Evolutionary conservation across 1,139 yeast species (phyloP), one percentile per base, ranked within the genome.

Genomic region (Candida neerlandica): DNA sequence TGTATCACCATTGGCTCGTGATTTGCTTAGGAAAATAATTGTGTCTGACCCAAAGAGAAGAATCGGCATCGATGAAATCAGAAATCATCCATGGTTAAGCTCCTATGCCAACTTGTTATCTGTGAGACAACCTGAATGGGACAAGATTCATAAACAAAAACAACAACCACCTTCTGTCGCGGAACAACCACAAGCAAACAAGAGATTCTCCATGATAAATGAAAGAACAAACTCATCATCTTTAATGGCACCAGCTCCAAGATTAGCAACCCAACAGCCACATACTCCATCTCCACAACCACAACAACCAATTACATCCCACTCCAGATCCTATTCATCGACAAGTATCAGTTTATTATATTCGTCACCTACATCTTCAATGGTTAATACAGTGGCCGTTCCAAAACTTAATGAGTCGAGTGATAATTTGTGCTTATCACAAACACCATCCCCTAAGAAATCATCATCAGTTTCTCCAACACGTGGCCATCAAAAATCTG

Each of bases 91-190:
- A 29, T 94, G 99, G 98, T 69, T 94, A 50, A 76, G 86, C 15
- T 86, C 90, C 6, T 92, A 92, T 69, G 84, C 85, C 12, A 85
- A 85, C 57, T 86, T 92, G 70, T 73, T 94, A 56, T 83, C 96
- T 0, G 86, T 91, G 30, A 81, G 95, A 35, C 96, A 96, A 48
- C 80, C 81, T 4, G 97, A 92, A 65, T 94, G 97, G 97, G 98
- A 94, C 63, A 75, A 75, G 51, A 71, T 78, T 51, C 76, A 77
- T 56, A 66, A 69, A 39, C 76, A 67, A 42, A 65, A 64, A 49
- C 64, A 58, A 32, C 55, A 52, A n/a, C 46, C 63, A 12, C 47
- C 63, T 47, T 40, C 46, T 10, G 21, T 50, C 10, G 42, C 40
- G 16, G 54, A 55, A 53, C 41, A 35, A 23, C 51, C 45, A 30